These are phyloP conservation scores for Penicillium simplicissimum DNA, from an alignment of 495 filamentous ascomycete genomes.

Conservation along the genomic window DNA sequence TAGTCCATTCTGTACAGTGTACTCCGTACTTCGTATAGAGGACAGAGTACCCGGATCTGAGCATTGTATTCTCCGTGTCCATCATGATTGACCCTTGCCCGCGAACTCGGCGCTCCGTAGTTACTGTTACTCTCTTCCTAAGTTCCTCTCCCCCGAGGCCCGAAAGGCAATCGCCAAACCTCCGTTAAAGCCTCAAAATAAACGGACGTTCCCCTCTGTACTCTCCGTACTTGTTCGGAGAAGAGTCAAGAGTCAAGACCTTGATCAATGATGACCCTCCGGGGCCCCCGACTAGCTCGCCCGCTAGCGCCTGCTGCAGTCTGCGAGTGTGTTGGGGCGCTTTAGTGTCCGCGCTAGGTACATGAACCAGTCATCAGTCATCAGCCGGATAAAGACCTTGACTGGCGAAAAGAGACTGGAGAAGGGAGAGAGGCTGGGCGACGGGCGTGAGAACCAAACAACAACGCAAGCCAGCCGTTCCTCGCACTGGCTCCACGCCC, in stretches of 20 bases:
- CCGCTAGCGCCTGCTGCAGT: neutral
- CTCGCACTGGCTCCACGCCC: conserved; percentile 3
- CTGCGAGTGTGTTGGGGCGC: conserved; percentile 6
- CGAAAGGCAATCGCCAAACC: neutral
- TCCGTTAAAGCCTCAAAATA: neutral
- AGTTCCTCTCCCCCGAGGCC: neutral
- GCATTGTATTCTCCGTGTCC: neutral
- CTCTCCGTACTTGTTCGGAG: neutral
- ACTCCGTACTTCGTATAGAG: no score
- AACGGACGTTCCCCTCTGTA: neutral
- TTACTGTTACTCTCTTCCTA: neutral
- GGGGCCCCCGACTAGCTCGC: conserved; percentile 3
- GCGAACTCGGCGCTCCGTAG: neutral
- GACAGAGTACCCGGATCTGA: neutral
- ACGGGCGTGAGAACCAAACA: neutral
- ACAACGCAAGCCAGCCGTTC: conserved; percentile 9
- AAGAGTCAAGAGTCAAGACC: neutral
- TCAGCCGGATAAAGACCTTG: neutral
- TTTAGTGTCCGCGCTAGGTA: conserved; percentile 1
- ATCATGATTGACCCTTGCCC: neutral
- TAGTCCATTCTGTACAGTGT: no score
- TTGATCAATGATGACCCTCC: neutral
- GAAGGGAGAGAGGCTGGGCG: conserved; percentile 3
- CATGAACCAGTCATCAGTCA: conserved; percentile 1
- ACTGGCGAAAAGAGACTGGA: neutral